A percentile compares a stretch with the other conserved stretches of the same genome.
phyloP scores from a whole-genome alignment of 2,329 filamentous ascomycete genomes.

The Cladorrhinum sp. region DNA sequence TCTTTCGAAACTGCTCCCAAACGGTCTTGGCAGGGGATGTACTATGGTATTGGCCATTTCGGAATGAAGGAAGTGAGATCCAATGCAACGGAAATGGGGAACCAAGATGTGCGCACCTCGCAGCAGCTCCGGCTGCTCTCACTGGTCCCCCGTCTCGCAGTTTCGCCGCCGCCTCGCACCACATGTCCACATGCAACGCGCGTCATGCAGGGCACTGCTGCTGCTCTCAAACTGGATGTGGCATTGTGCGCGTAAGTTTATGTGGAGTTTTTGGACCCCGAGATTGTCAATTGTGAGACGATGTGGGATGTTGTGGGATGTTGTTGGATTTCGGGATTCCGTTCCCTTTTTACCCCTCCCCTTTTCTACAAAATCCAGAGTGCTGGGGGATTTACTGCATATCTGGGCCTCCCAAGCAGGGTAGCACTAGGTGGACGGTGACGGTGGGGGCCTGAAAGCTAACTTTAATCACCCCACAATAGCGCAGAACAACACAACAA shows the following conservation, averaged over 20 bases:
- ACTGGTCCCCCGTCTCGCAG: too few relatives aligned
- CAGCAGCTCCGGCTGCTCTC: too few relatives aligned
- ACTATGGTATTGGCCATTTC: background rate
- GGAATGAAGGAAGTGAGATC: background rate
- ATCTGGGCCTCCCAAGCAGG: background rate
- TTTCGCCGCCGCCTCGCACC: background rate
- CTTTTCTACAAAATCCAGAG: background rate
- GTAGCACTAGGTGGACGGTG: background rate
- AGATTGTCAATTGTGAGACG: too few relatives aligned
- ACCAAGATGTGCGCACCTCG: too few relatives aligned
- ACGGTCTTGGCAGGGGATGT: background rate
- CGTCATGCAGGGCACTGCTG: background rate
- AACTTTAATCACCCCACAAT: background rate
- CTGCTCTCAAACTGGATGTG: background rate
- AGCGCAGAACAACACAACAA: background rate
- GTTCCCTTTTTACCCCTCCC: background rate
- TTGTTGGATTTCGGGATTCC: background rate
- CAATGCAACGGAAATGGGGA: background rate
- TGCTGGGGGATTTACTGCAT: too few relatives aligned
- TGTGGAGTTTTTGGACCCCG: too few relatives aligned
- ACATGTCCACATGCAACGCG: background rate
- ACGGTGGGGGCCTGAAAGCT: background rate
- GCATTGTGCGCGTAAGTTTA: too few relatives aligned
- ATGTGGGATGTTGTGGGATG: background rate
- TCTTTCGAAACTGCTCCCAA: background rate